phyloP scores from a whole-genome alignment of 768 basidiomycete species.

The Xerocomellus dryophilus region DNA sequence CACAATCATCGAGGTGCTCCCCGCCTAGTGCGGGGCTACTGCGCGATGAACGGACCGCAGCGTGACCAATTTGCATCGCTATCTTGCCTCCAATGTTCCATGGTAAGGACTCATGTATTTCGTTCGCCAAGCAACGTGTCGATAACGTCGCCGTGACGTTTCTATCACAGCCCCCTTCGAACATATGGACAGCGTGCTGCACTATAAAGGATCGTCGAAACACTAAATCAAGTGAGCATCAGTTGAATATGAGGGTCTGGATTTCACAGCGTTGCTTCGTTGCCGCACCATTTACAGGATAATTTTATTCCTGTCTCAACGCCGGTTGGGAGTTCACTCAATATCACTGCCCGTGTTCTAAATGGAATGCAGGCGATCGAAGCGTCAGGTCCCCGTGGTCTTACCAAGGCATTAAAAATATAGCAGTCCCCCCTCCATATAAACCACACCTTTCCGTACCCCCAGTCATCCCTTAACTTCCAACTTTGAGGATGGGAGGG shows the following conservation, averaged over 20 bases:
- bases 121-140: background rate
- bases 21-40: background rate
- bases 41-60: too few relatives aligned
- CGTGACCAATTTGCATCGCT: background rate
- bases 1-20: background rate
- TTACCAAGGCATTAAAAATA: background rate
- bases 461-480: background rate
- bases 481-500: slow-evolving; percentile 18
- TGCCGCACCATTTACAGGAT: background rate
- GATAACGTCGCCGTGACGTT: background rate
- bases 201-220: background rate
- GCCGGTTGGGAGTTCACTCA: background rate
- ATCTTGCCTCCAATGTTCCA: background rate
- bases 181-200: too few relatives aligned
- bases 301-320: background rate
- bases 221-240: background rate
- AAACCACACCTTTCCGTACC: background rate
- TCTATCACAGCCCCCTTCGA: background rate
- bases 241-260: background rate
- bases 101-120: background rate
- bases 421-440: too few relatives aligned
- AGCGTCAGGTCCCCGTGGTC: background rate
- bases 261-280: background rate
- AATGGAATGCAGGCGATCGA: background rate
- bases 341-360: background rate